Base-by-base conservation (phyloP, 495 filamentous ascomycete genomes). In the Filosporella fistucella region DNA sequence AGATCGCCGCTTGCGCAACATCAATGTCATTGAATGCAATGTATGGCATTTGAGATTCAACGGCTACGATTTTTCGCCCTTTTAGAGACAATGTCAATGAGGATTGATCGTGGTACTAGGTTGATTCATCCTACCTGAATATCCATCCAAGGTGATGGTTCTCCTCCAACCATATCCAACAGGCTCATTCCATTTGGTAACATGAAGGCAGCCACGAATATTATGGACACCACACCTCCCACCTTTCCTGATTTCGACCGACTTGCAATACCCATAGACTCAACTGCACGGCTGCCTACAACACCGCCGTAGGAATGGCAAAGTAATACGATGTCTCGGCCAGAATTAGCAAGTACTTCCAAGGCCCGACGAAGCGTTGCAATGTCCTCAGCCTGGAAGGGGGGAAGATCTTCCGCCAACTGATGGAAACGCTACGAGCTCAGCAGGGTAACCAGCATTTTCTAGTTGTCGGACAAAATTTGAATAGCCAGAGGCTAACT, bases 291-390 rank as follows among this genome's bases (percentile, higher is more conserved):
- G 14, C 20, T 26, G 18, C 20, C 46, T 18, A 49, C 46, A 4
- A 49, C 36, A 13, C 46, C 46, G 14, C 46, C 46, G 32, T 49
- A 49, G 6, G 46, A 49, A 22, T 49, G 46, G 8, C 20, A 22
- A 21, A 49, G 16, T 2, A 49, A n/a, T 8, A 49, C 36, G n/a
- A 49, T 34, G 12, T 30, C 29, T 18, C 23, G n/a, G 4, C 25
- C 46, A 22, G 35, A 21, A 38, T 38, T 38, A 21, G 35, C 29
- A 9, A 33, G 20, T 30, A 14, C 25, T 28, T 24, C 21, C 8
- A 3, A 42, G 20, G 23, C 33, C 17, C 22, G 16, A 16, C 43
- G 28, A 4, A 46, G 12, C 11, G 36, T 16, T 14, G 16, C 36
- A 40, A 17, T 22, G 16, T 40, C 36, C 11, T 40, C 36, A 16